Conservation (phyloP, 2,329 filamentous ascomycete species). For the Cladosporium sp. region DNA sequence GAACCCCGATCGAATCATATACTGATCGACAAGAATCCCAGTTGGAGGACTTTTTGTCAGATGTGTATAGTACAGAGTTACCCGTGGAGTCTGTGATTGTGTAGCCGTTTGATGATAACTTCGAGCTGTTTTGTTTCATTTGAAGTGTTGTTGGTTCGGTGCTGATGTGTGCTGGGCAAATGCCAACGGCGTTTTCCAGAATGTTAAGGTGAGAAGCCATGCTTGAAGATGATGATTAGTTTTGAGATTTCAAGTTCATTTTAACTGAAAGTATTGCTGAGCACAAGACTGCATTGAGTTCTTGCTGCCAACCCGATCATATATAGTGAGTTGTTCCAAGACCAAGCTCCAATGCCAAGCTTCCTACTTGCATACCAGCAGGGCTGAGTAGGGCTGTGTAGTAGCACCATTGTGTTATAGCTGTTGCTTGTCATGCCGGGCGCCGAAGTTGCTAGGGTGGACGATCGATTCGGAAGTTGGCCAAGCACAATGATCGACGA, state of each 20-base stretch:
- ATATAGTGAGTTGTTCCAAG: neutral
- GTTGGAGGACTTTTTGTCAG: neutral
- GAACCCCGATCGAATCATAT: neutral
- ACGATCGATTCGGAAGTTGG: neutral
- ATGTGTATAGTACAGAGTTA: neutral
- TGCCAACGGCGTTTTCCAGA: neutral
- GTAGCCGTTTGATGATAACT: constrained; percentile 2
- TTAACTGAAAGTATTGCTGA: neutral
- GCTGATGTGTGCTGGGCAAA: neutral
- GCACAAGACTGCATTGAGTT: neutral
- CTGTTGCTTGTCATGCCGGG: neutral
- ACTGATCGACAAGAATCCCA: constrained; percentile 6
- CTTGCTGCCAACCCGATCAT: neutral
- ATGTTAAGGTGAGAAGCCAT: neutral
- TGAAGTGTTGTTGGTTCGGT: neutral
- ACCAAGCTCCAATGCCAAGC: neutral
- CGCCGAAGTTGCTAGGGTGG: neutral
- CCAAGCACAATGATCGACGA: neutral
- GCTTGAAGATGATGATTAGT: neutral
- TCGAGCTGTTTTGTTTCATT: constrained; percentile 7
- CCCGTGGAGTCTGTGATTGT: constrained; percentile 1
- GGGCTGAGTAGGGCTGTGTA: constrained; percentile 11
- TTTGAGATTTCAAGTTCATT: neutral
- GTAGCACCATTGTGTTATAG: neutral
- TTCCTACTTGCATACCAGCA: neutral